phyloP scores from a whole-genome alignment of 306 rosid genomes.

The Rosa chinensis region DNA sequence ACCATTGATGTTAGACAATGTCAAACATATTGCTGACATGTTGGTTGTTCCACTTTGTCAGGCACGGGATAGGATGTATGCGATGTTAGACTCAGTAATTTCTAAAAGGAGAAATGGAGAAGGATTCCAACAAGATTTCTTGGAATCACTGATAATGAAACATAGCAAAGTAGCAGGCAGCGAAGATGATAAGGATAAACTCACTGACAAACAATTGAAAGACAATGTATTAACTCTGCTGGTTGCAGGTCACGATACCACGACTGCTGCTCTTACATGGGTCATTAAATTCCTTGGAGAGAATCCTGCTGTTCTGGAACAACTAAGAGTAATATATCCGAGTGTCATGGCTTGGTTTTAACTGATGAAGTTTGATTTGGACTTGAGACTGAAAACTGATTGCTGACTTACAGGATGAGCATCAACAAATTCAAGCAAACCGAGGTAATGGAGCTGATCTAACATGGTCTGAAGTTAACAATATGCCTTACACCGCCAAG shows the following conservation, averaged over 20 bases:
- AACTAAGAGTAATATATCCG: slow-evolving; percentile 51
- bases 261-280: slow-evolving; percentile 94
- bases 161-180: slow-evolving; percentile 46
- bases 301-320: slow-evolving; percentile 62
- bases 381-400: neutral
- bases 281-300: slow-evolving; percentile 73
- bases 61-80: slow-evolving; percentile 85
- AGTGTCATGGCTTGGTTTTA: neutral
- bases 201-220: slow-evolving; percentile 72
- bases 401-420: slow-evolving; percentile 66
- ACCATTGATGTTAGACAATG: neutral
- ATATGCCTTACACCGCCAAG: slow-evolving; percentile 76
- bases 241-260: slow-evolving; percentile 91
- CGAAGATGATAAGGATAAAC: slow-evolving; percentile 57
- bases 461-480: slow-evolving; percentile 76
- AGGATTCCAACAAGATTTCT: slow-evolving; percentile 67
- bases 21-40: neutral
- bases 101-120: slow-evolving; percentile 58
- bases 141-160: slow-evolving; percentile 66
- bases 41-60: slow-evolving; percentile 19
- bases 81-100: slow-evolving; percentile 68
- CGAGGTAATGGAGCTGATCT: slow-evolving; percentile 57
- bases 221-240: slow-evolving; percentile 76
- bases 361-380: slow-evolving; percentile 13
- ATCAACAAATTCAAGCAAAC: slow-evolving; percentile 50